Conservation (phyloP, 1,284 basidiomycete genomes). For the Xerocomus amazonicus region DNA sequence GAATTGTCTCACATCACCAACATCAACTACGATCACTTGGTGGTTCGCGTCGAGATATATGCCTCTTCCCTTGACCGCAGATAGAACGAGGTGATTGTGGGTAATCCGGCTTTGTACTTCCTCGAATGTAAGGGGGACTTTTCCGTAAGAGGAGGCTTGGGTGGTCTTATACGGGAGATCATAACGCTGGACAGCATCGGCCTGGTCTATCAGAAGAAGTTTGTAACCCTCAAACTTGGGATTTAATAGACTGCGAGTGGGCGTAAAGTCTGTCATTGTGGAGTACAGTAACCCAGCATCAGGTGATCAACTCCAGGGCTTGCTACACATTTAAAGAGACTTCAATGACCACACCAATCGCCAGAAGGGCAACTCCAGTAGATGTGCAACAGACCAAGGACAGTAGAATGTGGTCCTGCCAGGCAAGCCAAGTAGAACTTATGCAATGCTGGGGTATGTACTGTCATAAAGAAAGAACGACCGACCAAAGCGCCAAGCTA, state of each 20-base stretch:
- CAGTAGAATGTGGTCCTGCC: too few relatives aligned
- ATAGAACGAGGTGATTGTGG: conserved; percentile 76
- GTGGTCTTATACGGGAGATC: conserved; percentile 50
- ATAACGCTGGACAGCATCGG: conserved; percentile 49
- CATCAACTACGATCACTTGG: conserved; percentile 57
- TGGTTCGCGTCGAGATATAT: conserved; percentile 72
- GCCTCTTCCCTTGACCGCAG: conserved; percentile 43
- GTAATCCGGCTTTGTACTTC: conserved; percentile 82
- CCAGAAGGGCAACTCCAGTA: too few relatives aligned
- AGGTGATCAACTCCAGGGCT: too few relatives aligned
- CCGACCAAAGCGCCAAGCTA: too few relatives aligned
- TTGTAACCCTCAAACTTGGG: conserved; percentile 85
- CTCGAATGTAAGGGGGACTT: conserved; percentile 63
- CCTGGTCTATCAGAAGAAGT: conserved; percentile 57
- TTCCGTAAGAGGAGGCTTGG: conserved; percentile 59
- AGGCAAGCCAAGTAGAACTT: too few relatives aligned
- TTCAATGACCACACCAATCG: too few relatives aligned
- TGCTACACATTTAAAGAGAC: neutral
- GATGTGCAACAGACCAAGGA: too few relatives aligned
- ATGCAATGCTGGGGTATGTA: too few relatives aligned
- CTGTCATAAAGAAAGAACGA: too few relatives aligned
- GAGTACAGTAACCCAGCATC: neutral
- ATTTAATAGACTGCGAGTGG: conserved; percentile 56
- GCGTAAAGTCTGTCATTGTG: conserved; percentile 36
- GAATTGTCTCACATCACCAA: conserved; percentile 50